phyloP scores from a whole-genome alignment of 768 basidiomycete species.

The Harrya chromipes region DNA sequence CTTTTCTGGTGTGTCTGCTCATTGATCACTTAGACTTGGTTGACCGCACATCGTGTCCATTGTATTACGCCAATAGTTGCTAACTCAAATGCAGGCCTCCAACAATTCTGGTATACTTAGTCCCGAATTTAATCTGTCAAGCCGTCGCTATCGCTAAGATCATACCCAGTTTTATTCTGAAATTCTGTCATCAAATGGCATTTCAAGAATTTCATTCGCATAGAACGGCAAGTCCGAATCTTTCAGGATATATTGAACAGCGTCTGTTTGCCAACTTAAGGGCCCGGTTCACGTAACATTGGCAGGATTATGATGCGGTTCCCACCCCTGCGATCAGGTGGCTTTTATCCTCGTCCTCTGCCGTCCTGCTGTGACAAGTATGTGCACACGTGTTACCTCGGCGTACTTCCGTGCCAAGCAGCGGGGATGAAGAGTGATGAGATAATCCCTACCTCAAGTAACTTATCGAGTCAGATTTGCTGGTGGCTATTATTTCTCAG shows the following conservation, averaged over 20 bases:
- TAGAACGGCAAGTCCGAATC: neutral
- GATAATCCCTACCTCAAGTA: constrained; percentile 10
- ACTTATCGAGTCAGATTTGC: constrained; percentile 11
- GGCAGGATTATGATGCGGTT: constrained; percentile 2
- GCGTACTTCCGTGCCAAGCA: constrained; percentile 15
- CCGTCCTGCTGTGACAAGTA: constrained; percentile 12
- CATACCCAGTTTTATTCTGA: no score
- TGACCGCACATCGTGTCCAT: no score
- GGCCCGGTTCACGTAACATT: constrained; percentile 17
- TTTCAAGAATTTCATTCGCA: no score
- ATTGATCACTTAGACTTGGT: no score
- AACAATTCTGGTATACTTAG: no score
- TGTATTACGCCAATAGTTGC: no score
- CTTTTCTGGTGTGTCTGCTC: no score
- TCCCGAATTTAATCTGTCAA: no score
- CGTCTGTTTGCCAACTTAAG: constrained; percentile 15
- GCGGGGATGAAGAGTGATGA: constrained; percentile 14
- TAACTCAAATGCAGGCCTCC: no score
- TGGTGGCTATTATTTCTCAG: constrained; percentile 6
- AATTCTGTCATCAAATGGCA: no score
- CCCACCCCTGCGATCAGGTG: constrained; percentile 14
- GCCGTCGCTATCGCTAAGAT: no score
- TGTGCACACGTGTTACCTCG: constrained; percentile 15
- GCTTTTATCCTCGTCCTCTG: constrained; percentile 7
- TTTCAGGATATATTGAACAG: neutral